Conservation (phyloP, 2,329 filamentous ascomycete genomes). For the Nakataea oryzae region DNA sequence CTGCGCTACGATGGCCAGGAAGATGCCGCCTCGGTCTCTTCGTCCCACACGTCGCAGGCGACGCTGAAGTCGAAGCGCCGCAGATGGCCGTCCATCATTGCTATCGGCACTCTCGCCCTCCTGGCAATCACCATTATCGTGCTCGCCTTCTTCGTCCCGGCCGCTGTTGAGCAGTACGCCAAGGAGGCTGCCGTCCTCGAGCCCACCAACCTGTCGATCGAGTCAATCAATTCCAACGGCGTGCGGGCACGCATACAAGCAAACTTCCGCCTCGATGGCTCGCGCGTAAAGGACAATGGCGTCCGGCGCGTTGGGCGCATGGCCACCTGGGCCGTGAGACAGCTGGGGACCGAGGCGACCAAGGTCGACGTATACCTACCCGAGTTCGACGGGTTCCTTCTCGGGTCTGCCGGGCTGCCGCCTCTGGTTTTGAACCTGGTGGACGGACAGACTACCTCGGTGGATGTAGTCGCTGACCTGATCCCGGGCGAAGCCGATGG, state of each 20-base stretch:
- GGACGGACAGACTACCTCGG: constrained; percentile 63
- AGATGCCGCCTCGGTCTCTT: constrained; percentile 16
- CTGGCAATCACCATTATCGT: constrained; percentile 59
- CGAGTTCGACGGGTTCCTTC: constrained; percentile 65
- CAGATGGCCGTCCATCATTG: constrained; percentile 69
- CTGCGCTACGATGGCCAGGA: constrained; percentile 22
- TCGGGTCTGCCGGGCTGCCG: constrained; percentile 71
- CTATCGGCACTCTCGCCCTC: constrained; percentile 55
- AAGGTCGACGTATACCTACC: constrained; percentile 70
- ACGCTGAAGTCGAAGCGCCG: constrained; percentile 19
- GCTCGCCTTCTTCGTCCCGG: constrained; percentile 71
- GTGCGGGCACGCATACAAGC: constrained; percentile 73
- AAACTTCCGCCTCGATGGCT: constrained; percentile 70
- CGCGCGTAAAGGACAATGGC: constrained; percentile 58
- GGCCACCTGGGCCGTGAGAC: constrained; percentile 68
- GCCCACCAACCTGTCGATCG: constrained; percentile 74
- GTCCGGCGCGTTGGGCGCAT: constrained; percentile 67
- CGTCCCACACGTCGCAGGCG: constrained; percentile 13
- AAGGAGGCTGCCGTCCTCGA: constrained; percentile 74
- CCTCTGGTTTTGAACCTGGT: constrained; percentile 65
- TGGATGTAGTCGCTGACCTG: constrained; percentile 73
- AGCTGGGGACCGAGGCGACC: constrained; percentile 64
- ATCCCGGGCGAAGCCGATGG: constrained; percentile 66
- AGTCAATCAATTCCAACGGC: constrained; percentile 71
- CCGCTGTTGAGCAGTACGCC: constrained; percentile 74